Evolutionary conservation across 805 yeast genomes (phyloP), one percentile per base, ranked within the genome.

Genomic region (Candida rishiriensis): DNA sequence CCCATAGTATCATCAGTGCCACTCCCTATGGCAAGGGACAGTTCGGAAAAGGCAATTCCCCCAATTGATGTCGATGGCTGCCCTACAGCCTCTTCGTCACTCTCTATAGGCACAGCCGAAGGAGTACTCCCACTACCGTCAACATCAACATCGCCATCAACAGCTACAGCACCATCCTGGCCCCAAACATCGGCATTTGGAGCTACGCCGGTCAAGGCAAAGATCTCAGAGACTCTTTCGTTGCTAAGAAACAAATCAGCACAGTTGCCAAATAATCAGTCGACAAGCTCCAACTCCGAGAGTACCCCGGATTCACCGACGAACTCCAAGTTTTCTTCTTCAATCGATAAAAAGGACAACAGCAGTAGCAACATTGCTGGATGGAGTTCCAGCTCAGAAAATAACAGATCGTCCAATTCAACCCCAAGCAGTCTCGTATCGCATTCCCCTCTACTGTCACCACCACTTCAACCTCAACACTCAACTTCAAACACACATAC

Each of bases 171-270:
- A 5, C 26, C 26, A 21, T 21, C 7, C 4, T 21, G 4, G 4
- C 26, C 26, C 7, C 26, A 21, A 21, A 21, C 26, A 21, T 21
- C 26, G 26, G 7, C 26, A 12, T 30, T 31, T 38, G 44, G 33
- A 30, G 14, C 13, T 9, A 30, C 14, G 9, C 53, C 53, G 3
- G 37, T 49, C 33, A 47, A 42, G 28, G 40, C 53, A 9, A 30
- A 28, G 9, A 28, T 49, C n/a, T 47, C 53, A 1, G 49, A 47
- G 14, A 38, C 48, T 29, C 38, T 49, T 2, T 47, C 53, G 9
- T 17, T 44, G 10, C 26, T 49, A 29, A 41, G 53, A 36, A 47
- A 47, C 39, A 41, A 47, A 16, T 33, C 35, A 3, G 39, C 44
- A 2, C 28, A 36, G 11, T 28, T 34, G 7, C 7, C 36, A 26